phyloP scores from a whole-genome alignment of 2,329 filamentous ascomycete species.

The Curvularia sp. region DNA sequence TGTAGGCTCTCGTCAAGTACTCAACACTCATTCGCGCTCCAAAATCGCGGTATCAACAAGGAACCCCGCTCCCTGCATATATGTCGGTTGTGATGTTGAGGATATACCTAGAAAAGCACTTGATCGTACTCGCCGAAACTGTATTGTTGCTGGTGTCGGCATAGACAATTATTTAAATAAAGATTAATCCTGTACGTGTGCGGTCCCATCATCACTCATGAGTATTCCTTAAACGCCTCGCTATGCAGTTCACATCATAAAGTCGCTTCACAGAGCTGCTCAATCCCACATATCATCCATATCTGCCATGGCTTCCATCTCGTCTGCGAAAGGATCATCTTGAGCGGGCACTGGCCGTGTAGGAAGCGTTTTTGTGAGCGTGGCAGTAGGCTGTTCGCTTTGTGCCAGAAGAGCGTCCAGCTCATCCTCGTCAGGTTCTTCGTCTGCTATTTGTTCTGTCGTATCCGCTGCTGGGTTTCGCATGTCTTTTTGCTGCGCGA shows the following conservation, averaged over 20 bases:
- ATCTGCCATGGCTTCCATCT: conserved; percentile 51
- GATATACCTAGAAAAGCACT: neutral
- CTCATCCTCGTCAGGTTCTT: conserved; percentile 59
- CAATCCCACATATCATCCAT: conserved; percentile 48
- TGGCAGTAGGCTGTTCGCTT: conserved; percentile 35
- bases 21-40: neutral
- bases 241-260: conserved; percentile 25
- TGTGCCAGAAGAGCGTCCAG: conserved; percentile 64
- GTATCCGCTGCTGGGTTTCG: conserved; percentile 26
- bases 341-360: conserved; percentile 20
- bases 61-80: neutral
- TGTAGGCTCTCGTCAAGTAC: neutral
- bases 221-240: conserved; percentile 30
- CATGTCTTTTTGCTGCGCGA: neutral
- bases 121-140: neutral
- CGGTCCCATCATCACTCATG: neutral
- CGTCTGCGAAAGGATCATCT: conserved; percentile 50
- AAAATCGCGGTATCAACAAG: neutral
- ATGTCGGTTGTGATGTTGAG: neutral
- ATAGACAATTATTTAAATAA: neutral
- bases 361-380: conserved; percentile 18
- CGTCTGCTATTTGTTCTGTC: conserved; percentile 16
- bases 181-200: neutral
- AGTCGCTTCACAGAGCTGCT: conserved; percentile 10
- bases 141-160: neutral